Base-by-base conservation (phyloP, 805 yeast species). In the Middelhovenomyces tepae region DNA sequence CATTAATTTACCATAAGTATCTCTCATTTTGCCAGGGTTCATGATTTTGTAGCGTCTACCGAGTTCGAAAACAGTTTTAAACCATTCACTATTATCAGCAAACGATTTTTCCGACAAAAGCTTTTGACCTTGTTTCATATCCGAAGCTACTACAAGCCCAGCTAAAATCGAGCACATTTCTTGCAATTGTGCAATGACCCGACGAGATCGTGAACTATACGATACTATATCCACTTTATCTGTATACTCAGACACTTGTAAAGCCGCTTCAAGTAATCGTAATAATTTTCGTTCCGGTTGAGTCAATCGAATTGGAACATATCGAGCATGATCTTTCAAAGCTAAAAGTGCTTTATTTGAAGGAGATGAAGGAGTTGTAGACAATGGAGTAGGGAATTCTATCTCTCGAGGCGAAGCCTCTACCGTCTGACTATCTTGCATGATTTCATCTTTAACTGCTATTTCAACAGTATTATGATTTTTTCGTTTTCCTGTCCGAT, bases 21-120 rank as follows among this genome's bases (percentile, higher is more conserved):
- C 82, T 40, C 86, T 67, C 82, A 82, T 76, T 46, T 73, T 67
- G 45, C 81, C 86, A 0, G 93, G 93, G 48, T 81, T 81, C 86
- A 81, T 77, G 46, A 82, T 75, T 51, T 81, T 81, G 58, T 81
- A 81, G 27, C 91, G 65, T 46, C 91, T 64, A 16, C 91, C 91
- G 39, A 81, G 73, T 56, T 81, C 91, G 52, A 81, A 81, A 5
- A 81, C 61, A 26, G 56, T 58, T 49, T 80, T 67, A 53, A 74
- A 81, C 86, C 87, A 82, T 21, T 70, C 73, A 3, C 80, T 76
- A 51, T 80, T 78, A 38, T 75, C 76, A 27, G 69, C 64, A 45
- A 79, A 81, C 11, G 15, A 18, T 16, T 26, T 20, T 26, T 26
- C 29, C 5, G 15, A 18, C 6, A 51, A 36, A 40, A 81, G 60